Evolutionary conservation across 108 stramenopile genomes (phyloP).

Genomic region (Craspedostauros australis): DNA sequence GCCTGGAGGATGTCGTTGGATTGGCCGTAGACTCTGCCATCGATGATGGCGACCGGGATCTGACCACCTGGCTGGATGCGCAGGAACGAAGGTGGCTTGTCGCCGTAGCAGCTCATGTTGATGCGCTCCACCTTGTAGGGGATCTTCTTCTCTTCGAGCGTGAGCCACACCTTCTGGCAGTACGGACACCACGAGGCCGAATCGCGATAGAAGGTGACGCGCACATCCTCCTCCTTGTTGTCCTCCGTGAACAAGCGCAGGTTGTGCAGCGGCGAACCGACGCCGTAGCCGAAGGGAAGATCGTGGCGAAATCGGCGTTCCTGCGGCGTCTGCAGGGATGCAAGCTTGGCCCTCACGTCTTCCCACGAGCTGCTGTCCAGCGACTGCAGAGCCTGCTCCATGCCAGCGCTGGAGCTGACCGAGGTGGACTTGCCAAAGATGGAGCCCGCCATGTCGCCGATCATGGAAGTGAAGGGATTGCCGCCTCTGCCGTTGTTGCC

Average conservation of each 20-base stretch:
- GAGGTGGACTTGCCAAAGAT: conserved; percentile 1
- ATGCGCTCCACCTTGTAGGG: conserved; percentile 85
- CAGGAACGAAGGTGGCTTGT: conserved; percentile 65
- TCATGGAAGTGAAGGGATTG: conserved; percentile 24
- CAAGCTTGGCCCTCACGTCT: conserved; percentile 37
- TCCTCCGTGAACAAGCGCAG: conserved; percentile 74
- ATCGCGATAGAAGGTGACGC: conserved; percentile 79
- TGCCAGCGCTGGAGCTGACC: not conserved
- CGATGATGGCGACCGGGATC: conserved; percentile 75
- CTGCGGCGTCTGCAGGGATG: conserved; percentile 41
- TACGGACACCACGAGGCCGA: conserved; percentile 84
- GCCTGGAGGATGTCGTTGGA: conserved; percentile 77
- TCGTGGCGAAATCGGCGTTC: conserved; percentile 61
- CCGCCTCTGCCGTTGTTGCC: too few relatives aligned
- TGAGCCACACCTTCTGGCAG: conserved; percentile 86
- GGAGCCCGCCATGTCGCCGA: conserved; percentile 19
- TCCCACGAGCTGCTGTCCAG: conserved; percentile 19
- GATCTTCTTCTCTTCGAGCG: conserved; percentile 78
- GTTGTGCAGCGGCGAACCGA: conserved; percentile 60
- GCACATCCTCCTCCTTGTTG: conserved; percentile 70
- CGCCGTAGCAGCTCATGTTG: conserved; percentile 90
- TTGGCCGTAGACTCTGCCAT: conserved; percentile 50
- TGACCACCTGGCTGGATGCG: conserved; percentile 63
- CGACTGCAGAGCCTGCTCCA: conserved; percentile 5
- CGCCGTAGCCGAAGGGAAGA: conserved; percentile 56